phyloP scores from a whole-genome alignment of 768 basidiomycete species.

The Russula sp. region DNA sequence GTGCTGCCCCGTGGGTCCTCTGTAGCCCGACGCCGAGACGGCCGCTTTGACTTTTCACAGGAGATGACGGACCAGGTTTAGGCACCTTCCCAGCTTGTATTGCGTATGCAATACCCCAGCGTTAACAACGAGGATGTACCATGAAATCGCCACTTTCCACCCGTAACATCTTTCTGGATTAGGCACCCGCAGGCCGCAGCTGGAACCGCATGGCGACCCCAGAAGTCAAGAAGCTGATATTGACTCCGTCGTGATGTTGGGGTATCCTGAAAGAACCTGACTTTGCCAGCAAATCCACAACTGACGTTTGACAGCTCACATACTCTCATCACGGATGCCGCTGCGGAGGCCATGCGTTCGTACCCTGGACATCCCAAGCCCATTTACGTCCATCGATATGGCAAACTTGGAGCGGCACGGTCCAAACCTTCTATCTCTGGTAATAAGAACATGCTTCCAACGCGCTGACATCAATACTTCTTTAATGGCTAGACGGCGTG shows the following conservation, averaged over 20 bases:
- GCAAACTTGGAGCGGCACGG: slow-evolving; percentile 3
- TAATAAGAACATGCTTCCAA: neutral
- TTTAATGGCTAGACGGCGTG: slow-evolving; percentile 5
- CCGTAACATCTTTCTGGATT: neutral
- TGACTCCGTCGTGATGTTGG: neutral
- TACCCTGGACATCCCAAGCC: neutral
- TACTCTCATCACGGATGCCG: neutral
- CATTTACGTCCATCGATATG: neutral
- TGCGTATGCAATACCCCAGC: neutral
- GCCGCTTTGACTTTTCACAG: neutral
- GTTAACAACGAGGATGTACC: neutral
- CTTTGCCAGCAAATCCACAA: slow-evolving; percentile 6
- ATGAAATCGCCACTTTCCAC: too few relatives aligned
- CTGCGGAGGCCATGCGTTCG: slow-evolving; percentile 4
- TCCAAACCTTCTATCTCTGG: slow-evolving; percentile 17
- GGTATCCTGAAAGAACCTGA: neutral
- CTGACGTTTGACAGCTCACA: neutral
- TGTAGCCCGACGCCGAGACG: neutral
- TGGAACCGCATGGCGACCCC: slow-evolving; percentile 10
- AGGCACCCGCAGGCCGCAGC: neutral
- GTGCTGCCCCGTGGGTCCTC: neutral
- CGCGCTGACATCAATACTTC: neutral
- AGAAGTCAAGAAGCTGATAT: slow-evolving; percentile 10
- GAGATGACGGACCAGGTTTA: neutral
- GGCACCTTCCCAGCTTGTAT: neutral